Conservation (phyloP, 2,329 filamentous ascomycete genomes). For the Didymella lethalis region DNA sequence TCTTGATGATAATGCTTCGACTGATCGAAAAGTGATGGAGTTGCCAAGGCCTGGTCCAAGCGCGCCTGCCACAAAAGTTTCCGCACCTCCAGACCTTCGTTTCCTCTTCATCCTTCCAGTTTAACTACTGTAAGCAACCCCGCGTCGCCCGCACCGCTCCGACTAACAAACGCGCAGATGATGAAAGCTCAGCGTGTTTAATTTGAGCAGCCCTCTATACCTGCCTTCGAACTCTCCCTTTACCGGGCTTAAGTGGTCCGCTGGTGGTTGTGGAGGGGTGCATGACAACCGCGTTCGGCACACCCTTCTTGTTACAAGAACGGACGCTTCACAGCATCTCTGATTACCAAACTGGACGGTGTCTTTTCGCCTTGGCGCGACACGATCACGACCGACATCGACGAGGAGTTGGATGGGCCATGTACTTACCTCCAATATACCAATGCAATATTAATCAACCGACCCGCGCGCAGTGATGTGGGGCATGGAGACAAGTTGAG, state of each 20-base stretch:
- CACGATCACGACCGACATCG: slow-evolving; percentile 3
- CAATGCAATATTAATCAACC: slow-evolving; percentile 14
- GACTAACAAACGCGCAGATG: slow-evolving; percentile 69
- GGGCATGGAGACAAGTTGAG: neutral
- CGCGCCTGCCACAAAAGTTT: slow-evolving; percentile 46
- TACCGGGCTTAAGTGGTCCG: slow-evolving; percentile 88
- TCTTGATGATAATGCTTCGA: slow-evolving; percentile 9
- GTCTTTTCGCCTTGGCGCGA: slow-evolving; percentile 28
- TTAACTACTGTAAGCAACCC: slow-evolving; percentile 85
- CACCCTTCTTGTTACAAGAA: slow-evolving; percentile 94
- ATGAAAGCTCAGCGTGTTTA: slow-evolving; percentile 99
- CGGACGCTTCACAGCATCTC: slow-evolving; percentile 99
- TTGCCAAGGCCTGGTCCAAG: slow-evolving; percentile 30
- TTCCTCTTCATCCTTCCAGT: slow-evolving; percentile 93
- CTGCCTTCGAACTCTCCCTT: slow-evolving; percentile 83
- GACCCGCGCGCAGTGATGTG: slow-evolving; percentile 4
- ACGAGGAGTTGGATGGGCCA: slow-evolving; percentile 14
- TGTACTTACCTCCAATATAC: slow-evolving; percentile 20
- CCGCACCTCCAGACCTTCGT: slow-evolving; percentile 32
- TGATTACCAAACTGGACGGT: slow-evolving; percentile 74
- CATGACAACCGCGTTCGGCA: slow-evolving; percentile 99
- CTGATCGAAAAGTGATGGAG: slow-evolving; percentile 17
- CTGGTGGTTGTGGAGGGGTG: slow-evolving; percentile 69
- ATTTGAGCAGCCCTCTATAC: slow-evolving; percentile 80
- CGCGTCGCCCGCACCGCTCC: slow-evolving; percentile 13